A percentile compares a stretch with the other conserved stretches of the same genome.
These are phyloP conservation scores for Fusarium sp. DNA, from an alignment of 2,329 filamentous ascomycete species.

Conservation along the genomic window DNA sequence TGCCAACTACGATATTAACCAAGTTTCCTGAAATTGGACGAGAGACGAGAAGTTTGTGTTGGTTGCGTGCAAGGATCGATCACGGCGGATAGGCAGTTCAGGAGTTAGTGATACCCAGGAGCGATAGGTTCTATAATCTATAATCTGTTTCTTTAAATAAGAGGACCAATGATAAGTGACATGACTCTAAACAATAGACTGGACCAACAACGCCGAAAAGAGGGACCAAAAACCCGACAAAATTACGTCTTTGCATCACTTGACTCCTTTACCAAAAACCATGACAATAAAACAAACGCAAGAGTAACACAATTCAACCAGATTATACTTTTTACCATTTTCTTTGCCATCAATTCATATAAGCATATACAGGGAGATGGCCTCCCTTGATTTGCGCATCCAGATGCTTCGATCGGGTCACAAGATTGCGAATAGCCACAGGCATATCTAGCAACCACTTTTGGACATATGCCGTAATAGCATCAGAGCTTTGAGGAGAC, in stretches of 20 bases:
- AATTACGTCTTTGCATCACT: slow-evolving; percentile 15
- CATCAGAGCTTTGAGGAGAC: neutral
- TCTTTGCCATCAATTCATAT: slow-evolving; percentile 10
- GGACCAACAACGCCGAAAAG: neutral
- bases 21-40: neutral
- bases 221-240: neutral
- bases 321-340: neutral
- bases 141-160: slow-evolving; percentile 25
- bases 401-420: slow-evolving; percentile 24
- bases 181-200: neutral
- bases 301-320: neutral
- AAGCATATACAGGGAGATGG: slow-evolving; percentile 15
- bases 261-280: neutral
- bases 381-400: slow-evolving; percentile 18
- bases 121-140: slow-evolving; percentile 25
- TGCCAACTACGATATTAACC: slow-evolving; percentile 50
- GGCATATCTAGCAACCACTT: slow-evolving; percentile 28
- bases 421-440: slow-evolving; percentile 42
- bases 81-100: neutral
- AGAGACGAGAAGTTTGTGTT: neutral
- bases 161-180: neutral
- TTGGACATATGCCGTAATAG: slow-evolving; percentile 5
- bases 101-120: slow-evolving; percentile 44
- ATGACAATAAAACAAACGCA: neutral
- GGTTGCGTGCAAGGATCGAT: neutral